Evolutionary conservation across 768 basidiomycete species (phyloP), one percentile per base, ranked within the genome.

Genomic region (Coprinopsis cinerea): DNA sequence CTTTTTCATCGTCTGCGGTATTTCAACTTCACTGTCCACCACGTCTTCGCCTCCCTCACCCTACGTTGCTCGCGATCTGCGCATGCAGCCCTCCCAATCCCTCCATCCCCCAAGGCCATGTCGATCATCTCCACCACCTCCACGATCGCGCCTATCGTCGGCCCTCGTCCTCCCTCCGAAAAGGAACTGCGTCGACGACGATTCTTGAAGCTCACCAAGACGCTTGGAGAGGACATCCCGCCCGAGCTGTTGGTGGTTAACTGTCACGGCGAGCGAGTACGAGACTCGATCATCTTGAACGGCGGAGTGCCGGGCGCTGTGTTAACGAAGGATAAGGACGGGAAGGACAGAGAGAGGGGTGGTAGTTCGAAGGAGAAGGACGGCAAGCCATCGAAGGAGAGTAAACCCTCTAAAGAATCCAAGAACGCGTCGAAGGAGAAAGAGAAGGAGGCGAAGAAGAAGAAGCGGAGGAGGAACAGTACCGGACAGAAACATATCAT

Each of bases 181-280:
- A 52, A 44, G 44, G 51, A 52, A 22, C 44, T 52, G 22, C 22
- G 51, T 1, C 18, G 51, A 20, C 30, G 51, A 9, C 23, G 51
- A 17, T 47, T 52, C 35, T 15, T 47, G 36, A 52, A 52, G 22
- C 37, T 52, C n/a, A 52, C 51, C 1, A 39, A 28, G 35, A 52
- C 51, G 17, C 28, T 52, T 3, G 51, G 51, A 3, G 51, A 52
- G 36, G 51, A 52, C 17, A 46, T 52, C 5, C 51, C 51, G 1
- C 51, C 51, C 18, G 51, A 52, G 45, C 43, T 52, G 5, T 14
- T 52, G 22, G 50, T 44, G 4, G 23, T 11, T 20, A 42, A 26
- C 25, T 32, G 42, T 46, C 28, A 13, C 1, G 28, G 40, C 2
- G 15, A 17, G 18, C 11, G 32, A 40, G 27, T 42, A 11, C 6